These are phyloP conservation scores for Monosporascus sp. DNA, from an alignment of 2,329 filamentous ascomycete species.

Conservation along the genomic window DNA sequence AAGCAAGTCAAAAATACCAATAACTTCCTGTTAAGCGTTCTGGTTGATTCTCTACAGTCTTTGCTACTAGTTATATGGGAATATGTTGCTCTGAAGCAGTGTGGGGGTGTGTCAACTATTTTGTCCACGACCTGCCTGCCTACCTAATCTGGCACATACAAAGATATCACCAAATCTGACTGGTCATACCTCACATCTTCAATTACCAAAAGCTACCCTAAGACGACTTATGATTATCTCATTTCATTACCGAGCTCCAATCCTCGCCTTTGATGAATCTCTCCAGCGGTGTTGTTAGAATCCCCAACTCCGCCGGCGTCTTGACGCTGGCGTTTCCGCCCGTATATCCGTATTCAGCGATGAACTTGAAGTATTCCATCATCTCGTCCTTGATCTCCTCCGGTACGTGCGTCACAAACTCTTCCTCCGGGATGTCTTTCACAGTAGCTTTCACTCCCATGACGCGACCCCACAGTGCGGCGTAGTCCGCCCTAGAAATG, in stretches of 20 bases:
- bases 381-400: constrained; percentile 1
- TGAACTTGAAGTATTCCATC: constrained; percentile 5
- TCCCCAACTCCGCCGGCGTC: constrained; percentile 6
- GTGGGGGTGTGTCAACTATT: no score
- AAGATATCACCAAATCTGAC: no score
- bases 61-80: no score
- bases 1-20: no score
- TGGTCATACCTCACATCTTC: no score
- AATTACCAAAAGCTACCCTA: no score
- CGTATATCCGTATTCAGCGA: constrained; percentile 11
- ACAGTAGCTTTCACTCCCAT: constrained; percentile 6
- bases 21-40: no score
- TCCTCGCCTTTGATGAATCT: constrained; percentile 9
- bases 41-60: no score
- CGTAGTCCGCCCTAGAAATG: constrained; percentile 6
- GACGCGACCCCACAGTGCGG: constrained; percentile 5
- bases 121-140: no score
- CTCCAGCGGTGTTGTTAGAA: constrained; percentile 7
- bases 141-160: no score
- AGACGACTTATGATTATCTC: neutral
- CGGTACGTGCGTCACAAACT: constrained; percentile 6
- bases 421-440: constrained; percentile 5
- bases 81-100: no score
- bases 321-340: constrained; percentile 7
- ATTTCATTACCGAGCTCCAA: constrained; percentile 6